A percentile compares a stretch with the other conserved stretches of the same genome.
phyloP scores from a whole-genome alignment of 768 basidiomycete species.

The Auriscalpium orientale region DNA sequence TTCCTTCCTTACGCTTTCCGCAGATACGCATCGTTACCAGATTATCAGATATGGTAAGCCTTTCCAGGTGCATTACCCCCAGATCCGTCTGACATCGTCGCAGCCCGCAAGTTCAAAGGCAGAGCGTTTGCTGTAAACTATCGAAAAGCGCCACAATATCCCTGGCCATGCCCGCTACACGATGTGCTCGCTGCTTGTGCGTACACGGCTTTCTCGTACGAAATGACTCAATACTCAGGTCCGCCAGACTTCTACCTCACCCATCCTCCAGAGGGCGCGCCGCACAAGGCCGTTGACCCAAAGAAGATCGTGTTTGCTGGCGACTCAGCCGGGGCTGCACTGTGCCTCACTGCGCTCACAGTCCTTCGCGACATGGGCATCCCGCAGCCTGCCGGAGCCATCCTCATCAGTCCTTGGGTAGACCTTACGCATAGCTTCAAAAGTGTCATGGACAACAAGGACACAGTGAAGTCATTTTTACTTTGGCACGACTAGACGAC shows the following conservation, averaged over 20 bases:
- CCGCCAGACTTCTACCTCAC: slow-evolving; percentile 64
- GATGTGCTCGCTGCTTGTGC: slow-evolving; percentile 71
- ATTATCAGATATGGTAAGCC: slow-evolving; percentile 46
- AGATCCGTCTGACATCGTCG: slow-evolving; percentile 17
- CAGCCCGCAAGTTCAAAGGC: slow-evolving; percentile 65
- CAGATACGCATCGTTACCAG: slow-evolving; percentile 56
- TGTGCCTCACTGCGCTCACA: slow-evolving; percentile 53
- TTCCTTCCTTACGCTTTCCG: neutral
- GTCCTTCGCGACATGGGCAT: slow-evolving; percentile 63
- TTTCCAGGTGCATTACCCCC: neutral
- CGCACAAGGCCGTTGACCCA: slow-evolving; percentile 56
- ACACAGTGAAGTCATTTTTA: slow-evolving; percentile 36
- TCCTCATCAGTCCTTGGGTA: slow-evolving; percentile 77
- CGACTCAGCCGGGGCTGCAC: slow-evolving; percentile 70
- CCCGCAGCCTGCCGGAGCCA: slow-evolving; percentile 66
- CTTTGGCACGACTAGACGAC: neutral
- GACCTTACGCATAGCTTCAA: slow-evolving; percentile 85
- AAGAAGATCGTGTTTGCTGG: slow-evolving; percentile 71
- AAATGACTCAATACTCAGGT: neutral
- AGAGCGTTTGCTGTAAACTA: slow-evolving; percentile 60
- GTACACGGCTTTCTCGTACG: slow-evolving; percentile 7
- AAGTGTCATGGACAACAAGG: slow-evolving; percentile 59
- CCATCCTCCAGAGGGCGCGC: slow-evolving; percentile 52
- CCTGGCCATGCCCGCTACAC: slow-evolving; percentile 72
- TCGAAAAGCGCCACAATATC: slow-evolving; percentile 76